Conservation (phyloP, 2,329 filamentous ascomycete species). For the Knufia petricola region DNA sequence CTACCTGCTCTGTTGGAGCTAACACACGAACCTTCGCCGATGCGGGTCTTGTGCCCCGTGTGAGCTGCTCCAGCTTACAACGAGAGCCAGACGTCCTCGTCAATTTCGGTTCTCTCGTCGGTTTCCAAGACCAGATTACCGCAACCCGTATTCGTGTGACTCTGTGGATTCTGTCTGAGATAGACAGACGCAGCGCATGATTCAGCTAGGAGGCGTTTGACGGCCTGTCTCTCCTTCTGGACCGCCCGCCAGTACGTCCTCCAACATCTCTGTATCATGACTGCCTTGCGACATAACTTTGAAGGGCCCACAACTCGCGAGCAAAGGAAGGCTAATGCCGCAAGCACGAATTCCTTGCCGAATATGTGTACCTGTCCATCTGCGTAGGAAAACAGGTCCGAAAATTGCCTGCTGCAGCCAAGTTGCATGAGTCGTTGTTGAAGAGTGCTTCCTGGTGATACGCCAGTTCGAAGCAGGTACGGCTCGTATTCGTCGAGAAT, state of each 20-base stretch:
- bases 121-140: not conserved
- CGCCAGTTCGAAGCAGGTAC: conserved; percentile 17
- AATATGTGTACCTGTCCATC: conserved; percentile 33
- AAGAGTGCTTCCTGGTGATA: not conserved
- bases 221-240: conserved; percentile 4
- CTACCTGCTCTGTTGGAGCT: not conserved
- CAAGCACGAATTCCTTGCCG: conserved; percentile 45
- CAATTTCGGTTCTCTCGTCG: not conserved
- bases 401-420: conserved; percentile 21
- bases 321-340: conserved; percentile 50
- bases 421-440: conserved; percentile 14
- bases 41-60: not conserved
- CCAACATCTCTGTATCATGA: conserved; percentile 44
- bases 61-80: not conserved
- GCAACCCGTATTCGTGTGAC: not conserved
- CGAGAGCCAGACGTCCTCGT: conserved; percentile 5
- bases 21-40: not conserved
- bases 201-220: conserved; percentile 1
- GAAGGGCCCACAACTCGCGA: conserved; percentile 47
- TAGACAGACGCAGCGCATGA: not conserved
- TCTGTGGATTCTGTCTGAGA: not conserved
- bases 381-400: conserved; percentile 14
- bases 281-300: conserved; percentile 41
- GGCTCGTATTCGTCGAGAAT: conserved; percentile 50
- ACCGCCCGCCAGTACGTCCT: conserved; percentile 25